These are phyloP conservation scores for Botrytis sinoallii DNA, from an alignment of 2,329 filamentous ascomycete species.

Conservation along the genomic window DNA sequence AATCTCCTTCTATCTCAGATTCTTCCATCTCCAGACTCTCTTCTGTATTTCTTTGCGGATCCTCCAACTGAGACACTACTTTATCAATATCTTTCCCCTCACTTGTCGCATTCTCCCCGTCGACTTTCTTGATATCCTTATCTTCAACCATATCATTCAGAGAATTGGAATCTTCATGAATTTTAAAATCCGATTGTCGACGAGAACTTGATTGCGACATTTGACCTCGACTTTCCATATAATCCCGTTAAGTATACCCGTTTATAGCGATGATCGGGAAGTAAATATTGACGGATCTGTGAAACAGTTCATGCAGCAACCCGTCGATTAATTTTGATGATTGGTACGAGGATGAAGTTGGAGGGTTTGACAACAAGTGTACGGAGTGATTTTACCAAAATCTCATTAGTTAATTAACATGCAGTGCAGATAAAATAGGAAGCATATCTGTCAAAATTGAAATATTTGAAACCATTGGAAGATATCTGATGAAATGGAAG, in stretches of 20 bases:
- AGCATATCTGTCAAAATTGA: not conserved
- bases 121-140: slow-evolving; percentile 20
- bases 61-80: slow-evolving; percentile 8
- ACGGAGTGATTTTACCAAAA: not conserved
- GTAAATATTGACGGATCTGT: slow-evolving; percentile 28
- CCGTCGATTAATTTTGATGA: slow-evolving; percentile 20
- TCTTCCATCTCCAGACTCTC: not conserved
- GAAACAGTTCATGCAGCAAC: slow-evolving; percentile 33
- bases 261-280: not conserved
- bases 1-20: not conserved
- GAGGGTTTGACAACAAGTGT: not conserved
- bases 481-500: not conserved
- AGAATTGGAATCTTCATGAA: slow-evolving; percentile 36
- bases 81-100: not conserved
- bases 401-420: not conserved
- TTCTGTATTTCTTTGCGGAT: slow-evolving; percentile 7
- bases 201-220: slow-evolving; percentile 30
- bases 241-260: not conserved
- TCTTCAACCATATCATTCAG: slow-evolving; percentile 24
- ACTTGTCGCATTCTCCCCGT: slow-evolving; percentile 26
- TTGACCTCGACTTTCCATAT: slow-evolving; percentile 1
- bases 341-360: slow-evolving; percentile 12
- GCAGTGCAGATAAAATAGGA: not conserved
- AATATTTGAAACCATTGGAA: not conserved
- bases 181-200: slow-evolving; percentile 30